Conservation (phyloP, 148 eudicot genomes). For the Chenopodium suecicum region DNA sequence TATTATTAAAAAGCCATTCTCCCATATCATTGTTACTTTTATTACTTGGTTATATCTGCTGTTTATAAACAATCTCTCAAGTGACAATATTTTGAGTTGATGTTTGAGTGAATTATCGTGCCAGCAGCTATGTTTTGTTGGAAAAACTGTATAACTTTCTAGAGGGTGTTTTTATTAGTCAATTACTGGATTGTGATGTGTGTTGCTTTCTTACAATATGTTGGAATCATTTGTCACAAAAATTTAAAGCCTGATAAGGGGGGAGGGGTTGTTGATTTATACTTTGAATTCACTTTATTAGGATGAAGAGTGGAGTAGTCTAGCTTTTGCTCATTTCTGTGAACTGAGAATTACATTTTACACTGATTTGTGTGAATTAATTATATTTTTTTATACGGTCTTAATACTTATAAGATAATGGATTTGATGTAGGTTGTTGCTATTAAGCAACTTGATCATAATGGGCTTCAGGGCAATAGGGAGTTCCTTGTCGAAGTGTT, state of each 20-base stretch:
- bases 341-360: not conserved
- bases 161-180: not conserved
- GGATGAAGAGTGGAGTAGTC: not conserved
- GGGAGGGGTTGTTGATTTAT: not conserved
- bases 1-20: not conserved
- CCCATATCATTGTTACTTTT: not conserved
- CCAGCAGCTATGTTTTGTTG: not conserved
- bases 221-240: not conserved
- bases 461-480: slow-evolving; percentile 70
- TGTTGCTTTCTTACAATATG: not conserved
- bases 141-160: not conserved
- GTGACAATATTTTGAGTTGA: not conserved
- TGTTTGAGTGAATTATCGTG: not conserved
- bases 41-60: not conserved
- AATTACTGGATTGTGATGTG: not conserved
- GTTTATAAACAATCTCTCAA: not conserved
- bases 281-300: not conserved
- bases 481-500: slow-evolving; percentile 79
- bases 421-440: slow-evolving; percentile 56
- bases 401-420: not conserved
- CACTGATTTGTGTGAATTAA: not conserved
- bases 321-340: not conserved
- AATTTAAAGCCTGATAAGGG: not conserved
- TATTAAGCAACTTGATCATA: slow-evolving; percentile 74
- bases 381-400: not conserved